These are phyloP conservation scores for Teunomyces barrocoloradensis DNA, from an alignment of 805 yeast genomes.

Conservation along the genomic window DNA sequence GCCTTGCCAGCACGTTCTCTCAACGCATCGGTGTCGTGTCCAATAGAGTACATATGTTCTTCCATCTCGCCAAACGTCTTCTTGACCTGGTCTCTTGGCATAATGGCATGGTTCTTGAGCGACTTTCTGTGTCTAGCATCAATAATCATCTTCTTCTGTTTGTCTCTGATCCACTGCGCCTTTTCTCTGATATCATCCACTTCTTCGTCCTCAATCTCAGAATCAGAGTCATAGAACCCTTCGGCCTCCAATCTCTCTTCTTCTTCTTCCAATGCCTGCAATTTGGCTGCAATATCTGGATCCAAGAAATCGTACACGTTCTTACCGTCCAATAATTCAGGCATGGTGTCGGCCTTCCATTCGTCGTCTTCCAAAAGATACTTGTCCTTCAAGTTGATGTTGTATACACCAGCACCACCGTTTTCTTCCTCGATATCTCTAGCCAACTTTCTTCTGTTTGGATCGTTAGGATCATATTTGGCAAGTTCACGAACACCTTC, in stretches of 20 bases:
- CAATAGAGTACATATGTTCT: slow-evolving; percentile 82
- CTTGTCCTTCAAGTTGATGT: slow-evolving; percentile 88
- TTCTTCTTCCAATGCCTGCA: slow-evolving; percentile 94
- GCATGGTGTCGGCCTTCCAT: slow-evolving; percentile 97
- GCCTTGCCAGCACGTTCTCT: slow-evolving; percentile 43
- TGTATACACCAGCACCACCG: slow-evolving; percentile 99
- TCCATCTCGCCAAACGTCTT: slow-evolving; percentile 79
- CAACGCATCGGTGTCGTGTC: slow-evolving; percentile 77
- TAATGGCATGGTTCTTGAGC: slow-evolving; percentile 77
- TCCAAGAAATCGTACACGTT: slow-evolving; percentile 97
- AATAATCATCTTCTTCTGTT: slow-evolving; percentile 89
- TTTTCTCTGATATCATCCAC: slow-evolving; percentile 63
- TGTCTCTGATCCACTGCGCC: slow-evolving; percentile 93
- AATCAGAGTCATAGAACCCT: slow-evolving; percentile 93
- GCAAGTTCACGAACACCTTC: slow-evolving; percentile 59
- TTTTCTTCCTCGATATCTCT: slow-evolving; percentile 89
- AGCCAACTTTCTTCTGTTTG: slow-evolving; percentile 76
- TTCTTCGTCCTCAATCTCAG: slow-evolving; percentile 54
- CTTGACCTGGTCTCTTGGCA: slow-evolving; percentile 86
- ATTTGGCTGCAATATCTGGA: slow-evolving; percentile 89
- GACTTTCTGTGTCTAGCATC: slow-evolving; percentile 86
- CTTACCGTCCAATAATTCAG: slow-evolving; percentile 93
- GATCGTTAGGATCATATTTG: slow-evolving; percentile 77
- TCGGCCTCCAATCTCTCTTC: slow-evolving; percentile 91
- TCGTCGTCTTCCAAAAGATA: slow-evolving; percentile 92